Conservation (phyloP, 2,329 filamentous ascomycete species). For the Ophiostoma himal-ulmi region DNA sequence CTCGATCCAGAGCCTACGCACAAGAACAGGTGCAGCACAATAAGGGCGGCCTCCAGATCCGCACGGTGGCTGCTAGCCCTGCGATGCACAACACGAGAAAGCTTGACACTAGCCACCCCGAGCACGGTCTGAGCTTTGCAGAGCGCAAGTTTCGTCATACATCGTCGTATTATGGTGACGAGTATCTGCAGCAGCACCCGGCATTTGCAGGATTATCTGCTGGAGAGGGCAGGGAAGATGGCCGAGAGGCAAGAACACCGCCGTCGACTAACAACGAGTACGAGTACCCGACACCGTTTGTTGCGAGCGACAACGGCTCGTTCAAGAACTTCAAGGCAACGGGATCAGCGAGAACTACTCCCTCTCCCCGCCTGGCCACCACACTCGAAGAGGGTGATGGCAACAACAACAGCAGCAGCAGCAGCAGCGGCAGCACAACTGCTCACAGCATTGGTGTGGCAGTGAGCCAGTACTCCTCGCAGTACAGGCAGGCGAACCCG, state of each 20-base stretch:
- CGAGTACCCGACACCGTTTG: constrained; percentile 22
- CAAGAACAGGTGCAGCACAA: constrained; percentile 2
- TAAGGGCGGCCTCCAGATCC: neutral
- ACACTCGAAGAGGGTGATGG: neutral
- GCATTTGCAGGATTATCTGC: neutral
- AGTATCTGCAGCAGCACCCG: neutral
- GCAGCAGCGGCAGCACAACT: neutral
- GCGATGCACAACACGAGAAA: neutral
- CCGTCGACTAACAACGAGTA: constrained; percentile 16
- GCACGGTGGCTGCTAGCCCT: neutral
- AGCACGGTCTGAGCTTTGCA: neutral
- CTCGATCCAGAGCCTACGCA: neutral
- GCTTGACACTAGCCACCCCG: neutral
- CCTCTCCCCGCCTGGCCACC: neutral
- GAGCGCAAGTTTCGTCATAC: constrained; percentile 16
- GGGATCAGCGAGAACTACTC: neutral
- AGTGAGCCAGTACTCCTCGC: constrained; percentile 21
- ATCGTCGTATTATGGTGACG: constrained; percentile 20
- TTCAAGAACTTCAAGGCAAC: neutral
- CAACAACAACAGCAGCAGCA: neutral
- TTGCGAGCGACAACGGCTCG: neutral
- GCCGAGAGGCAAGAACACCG: neutral
- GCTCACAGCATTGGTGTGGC: constrained; percentile 21
- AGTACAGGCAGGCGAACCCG: neutral
- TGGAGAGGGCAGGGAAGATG: neutral